phyloP scores from a whole-genome alignment of 306 rosid species.

The Vigna reflexopilosa region DNA sequence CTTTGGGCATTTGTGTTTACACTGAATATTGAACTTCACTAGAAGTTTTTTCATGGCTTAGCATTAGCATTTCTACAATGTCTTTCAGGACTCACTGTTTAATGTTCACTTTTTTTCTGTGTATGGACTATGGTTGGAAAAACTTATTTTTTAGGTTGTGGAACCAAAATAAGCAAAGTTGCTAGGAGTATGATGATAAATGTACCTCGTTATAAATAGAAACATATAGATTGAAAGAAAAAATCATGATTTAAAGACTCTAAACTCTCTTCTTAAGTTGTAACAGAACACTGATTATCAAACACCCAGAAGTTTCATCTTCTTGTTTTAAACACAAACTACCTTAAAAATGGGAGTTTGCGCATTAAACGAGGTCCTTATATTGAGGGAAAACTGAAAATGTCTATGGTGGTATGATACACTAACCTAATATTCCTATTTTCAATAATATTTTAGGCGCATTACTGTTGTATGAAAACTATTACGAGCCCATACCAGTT shows the following conservation, averaged over 20 bases:
- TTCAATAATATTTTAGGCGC: background rate
- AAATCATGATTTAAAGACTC: background rate
- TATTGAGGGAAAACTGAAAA: background rate
- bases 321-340: background rate
- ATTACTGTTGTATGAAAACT: background rate
- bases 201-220: background rate
- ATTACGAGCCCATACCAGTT: background rate
- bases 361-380: background rate
- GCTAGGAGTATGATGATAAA: background rate
- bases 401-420: background rate
- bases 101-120: background rate
- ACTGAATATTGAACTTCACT: constrained; percentile 29
- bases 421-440: constrained; percentile 4
- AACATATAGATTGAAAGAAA: constrained; percentile 1
- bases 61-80: background rate
- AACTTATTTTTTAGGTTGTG: constrained; percentile 1
- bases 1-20: background rate
- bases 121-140: background rate
- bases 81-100: constrained; percentile 20
- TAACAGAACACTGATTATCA: background rate
- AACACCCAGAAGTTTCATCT: background rate
- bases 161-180: constrained; percentile 25
- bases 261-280: background rate
- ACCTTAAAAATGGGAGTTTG: background rate
- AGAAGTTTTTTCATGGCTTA: background rate